Base-by-base conservation (phyloP, 331 rosid species). In the Quercus tomentella region DNA sequence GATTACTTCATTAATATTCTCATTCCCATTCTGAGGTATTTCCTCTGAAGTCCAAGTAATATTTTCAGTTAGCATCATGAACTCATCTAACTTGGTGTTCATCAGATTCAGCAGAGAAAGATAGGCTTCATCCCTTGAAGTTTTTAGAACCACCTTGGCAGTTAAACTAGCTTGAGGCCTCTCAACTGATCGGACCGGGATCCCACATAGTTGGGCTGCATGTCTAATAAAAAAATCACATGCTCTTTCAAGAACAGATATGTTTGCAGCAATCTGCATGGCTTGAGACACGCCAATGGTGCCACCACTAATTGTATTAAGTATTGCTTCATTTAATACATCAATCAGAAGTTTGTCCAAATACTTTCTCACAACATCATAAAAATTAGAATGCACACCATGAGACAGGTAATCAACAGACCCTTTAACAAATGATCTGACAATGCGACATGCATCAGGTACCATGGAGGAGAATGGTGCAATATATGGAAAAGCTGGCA, bases 261-360 rank as follows among this genome's bases (percentile, higher is more conserved):
- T 84, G 89, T 93, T 95, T 68, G 99, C 97, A 74, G 98, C 97
- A 35, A 93, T 85, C 89, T 95, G 99, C 98, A 95, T 95, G 76
- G 98, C 98, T 73, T 88, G 97, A 78, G 98, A 84, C 35, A 90
- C 87, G 3, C 83, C 87, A 71, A 89, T 86, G 79, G 20, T 88
- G 62, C 89, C 84, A 43, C 90, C 77, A 58, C 88, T 84, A 76
- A 95, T 88, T 3, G 81, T 86, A 35, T 88, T 77, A 7, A 93
- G 94, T 67, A 95, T 80, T 41, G 79, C 78, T 81, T 88, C 98
- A 79, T 91, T 95, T 70, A 95, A 71, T 26, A 87, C 90, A 58
- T 91, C 96, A 66, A 89, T 90, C 74, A 95, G 76, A 51, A 93
- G 84, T 83, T 81, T 93, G 83, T 95, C 93, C 82, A 91, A 66